phyloP scores from a whole-genome alignment of 2,329 filamentous ascomycete species.

The Phoma sp. region DNA sequence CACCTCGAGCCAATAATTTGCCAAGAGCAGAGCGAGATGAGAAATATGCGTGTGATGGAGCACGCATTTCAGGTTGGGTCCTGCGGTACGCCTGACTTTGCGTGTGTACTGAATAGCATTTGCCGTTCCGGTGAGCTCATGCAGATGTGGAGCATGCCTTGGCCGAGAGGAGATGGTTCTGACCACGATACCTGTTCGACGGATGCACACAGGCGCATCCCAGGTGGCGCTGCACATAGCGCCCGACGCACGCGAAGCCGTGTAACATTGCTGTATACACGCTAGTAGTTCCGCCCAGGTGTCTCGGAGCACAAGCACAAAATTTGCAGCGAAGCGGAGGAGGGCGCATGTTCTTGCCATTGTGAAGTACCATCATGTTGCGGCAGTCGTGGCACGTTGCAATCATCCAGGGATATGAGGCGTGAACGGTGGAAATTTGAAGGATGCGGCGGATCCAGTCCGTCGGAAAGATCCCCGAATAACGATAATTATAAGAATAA shows the following conservation, averaged over 20 bases:
- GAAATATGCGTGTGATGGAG: neutral
- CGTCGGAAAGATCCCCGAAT: neutral
- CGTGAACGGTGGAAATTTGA: neutral
- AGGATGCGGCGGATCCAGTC: neutral
- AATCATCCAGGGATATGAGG: neutral
- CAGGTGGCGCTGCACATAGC: neutral
- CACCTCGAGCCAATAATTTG: neutral
- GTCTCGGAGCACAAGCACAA: neutral
- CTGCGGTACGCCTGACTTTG: neutral
- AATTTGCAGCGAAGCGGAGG: neutral
- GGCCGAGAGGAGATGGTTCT: neutral
- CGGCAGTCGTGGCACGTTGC: slow-evolving; percentile 2
- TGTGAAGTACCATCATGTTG: neutral
- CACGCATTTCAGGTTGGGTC: too few species aligned
- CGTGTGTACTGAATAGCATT: neutral
- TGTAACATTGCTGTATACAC: slow-evolving; percentile 1
- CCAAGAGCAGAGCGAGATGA: neutral
- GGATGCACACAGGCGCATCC: neutral
- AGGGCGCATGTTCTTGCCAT: neutral
- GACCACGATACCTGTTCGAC: neutral
- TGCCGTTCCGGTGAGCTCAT: neutral
- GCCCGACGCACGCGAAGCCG: neutral
- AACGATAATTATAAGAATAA: neutral
- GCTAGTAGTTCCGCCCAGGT: neutral
- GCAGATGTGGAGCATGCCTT: neutral